Evolutionary conservation across 306 rosid genomes (phyloP).

Genomic region (Medicago arabica): DNA sequence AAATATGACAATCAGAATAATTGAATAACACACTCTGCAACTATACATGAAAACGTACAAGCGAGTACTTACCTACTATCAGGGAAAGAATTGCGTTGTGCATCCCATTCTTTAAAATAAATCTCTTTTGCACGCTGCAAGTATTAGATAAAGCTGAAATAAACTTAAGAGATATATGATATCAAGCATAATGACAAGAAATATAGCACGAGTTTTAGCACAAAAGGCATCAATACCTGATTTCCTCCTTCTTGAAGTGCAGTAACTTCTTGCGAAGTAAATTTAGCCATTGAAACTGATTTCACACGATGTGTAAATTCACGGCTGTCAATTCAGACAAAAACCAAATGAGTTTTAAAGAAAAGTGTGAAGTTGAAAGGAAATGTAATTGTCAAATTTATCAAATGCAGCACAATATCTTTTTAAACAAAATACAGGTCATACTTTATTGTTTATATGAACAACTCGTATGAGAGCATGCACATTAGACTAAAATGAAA

Average conservation of each 20-base stretch:
- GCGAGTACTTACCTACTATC: conserved; percentile 68
- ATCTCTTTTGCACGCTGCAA: conserved; percentile 80
- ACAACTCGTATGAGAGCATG: conserved; percentile 12
- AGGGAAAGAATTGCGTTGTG: conserved; percentile 77
- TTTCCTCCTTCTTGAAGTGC: conserved; percentile 98
- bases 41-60: conserved; percentile 22
- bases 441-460: not conserved
- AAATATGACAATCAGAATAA: conserved; percentile 55
- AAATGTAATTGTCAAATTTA: conserved; percentile 16
- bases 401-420: conserved; percentile 25
- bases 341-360: conserved; percentile 38
- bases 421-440: conserved; percentile 16
- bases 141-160: conserved; percentile 44
- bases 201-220: conserved; percentile 28
- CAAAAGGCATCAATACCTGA: conserved; percentile 59
- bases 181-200: conserved; percentile 36
- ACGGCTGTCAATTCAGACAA: conserved; percentile 66
- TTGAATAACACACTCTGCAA: conserved; percentile 25
- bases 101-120: conserved; percentile 94
- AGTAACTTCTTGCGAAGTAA: conserved; percentile 90
- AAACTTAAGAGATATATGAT: conserved; percentile 37
- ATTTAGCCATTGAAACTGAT: conserved; percentile 95
- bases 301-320: conserved; percentile 96
- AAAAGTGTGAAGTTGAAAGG: conserved; percentile 4
- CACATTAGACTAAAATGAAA: conserved; percentile 26